phyloP scores from a whole-genome alignment of 768 basidiomycete genomes.

The Termitomyces sp. region DNA sequence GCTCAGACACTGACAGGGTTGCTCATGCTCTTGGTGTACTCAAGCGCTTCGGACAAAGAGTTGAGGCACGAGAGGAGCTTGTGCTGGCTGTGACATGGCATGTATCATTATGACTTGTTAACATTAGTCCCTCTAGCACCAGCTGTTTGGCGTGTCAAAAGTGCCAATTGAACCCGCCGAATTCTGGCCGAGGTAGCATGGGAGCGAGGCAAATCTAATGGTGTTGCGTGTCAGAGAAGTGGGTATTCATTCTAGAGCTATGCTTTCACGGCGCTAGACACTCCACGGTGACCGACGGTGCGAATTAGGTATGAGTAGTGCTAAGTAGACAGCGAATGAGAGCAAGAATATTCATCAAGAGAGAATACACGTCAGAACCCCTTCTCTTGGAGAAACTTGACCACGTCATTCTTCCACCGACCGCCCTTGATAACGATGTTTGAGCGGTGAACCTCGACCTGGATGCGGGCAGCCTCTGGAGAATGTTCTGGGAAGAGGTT shows the following conservation, averaged over 20 bases:
- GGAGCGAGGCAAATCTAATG: conserved; percentile 1
- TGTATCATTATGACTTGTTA: background rate
- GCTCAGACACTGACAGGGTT: background rate
- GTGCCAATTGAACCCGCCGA: background rate
- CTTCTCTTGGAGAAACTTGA: conserved; percentile 57
- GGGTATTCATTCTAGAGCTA: background rate
- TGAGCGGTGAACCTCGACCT: conserved; percentile 42
- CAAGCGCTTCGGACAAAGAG: too few species aligned
- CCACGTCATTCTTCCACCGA: conserved; percentile 57
- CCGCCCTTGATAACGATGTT: conserved; percentile 62
- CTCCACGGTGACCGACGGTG: conserved; percentile 4
- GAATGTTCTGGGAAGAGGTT: conserved; percentile 49
- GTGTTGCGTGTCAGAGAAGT: conserved; percentile 2
- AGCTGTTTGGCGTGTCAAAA: background rate
- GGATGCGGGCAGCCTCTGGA: conserved; percentile 44
- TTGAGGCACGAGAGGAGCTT: background rate
- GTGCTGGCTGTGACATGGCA: background rate
- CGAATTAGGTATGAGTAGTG: conserved; percentile 9
- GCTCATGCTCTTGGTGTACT: background rate
- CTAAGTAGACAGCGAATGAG: conserved; percentile 4
- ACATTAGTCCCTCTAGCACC: background rate
- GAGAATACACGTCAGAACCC: conserved; percentile 48
- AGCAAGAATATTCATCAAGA: conserved; percentile 6
- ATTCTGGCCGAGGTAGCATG: background rate
- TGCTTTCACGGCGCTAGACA: background rate